Percentiles rank a stretch among this genome's conserved stretches.
phyloP scores from a whole-genome alignment of 2,329 filamentous ascomycete species.

The Phaeoacremonium minimum region DNA sequence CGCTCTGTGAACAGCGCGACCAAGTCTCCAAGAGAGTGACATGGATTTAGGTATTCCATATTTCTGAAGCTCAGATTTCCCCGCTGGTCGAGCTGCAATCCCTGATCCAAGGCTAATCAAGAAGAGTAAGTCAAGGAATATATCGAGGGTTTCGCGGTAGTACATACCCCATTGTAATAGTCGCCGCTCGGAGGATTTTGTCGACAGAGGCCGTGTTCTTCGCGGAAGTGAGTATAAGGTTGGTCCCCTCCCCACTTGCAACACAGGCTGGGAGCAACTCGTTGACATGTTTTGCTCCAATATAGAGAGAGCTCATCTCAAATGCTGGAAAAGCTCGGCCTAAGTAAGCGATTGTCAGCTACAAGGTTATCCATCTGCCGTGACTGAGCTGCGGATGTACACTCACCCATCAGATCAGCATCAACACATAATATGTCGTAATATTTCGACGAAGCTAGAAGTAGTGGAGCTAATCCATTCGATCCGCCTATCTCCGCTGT shows the following conservation, averaged over 20 bases:
- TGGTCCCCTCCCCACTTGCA: neutral
- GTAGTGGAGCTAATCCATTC: conserved; percentile 41
- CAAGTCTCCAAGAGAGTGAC: neutral
- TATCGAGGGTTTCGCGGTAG: neutral
- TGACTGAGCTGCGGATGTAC: conserved; percentile 38
- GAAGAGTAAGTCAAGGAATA: neutral
- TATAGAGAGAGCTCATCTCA: neutral
- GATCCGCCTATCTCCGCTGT: conserved; percentile 45
- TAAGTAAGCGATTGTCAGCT: conserved; percentile 30
- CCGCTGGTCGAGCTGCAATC: neutral
- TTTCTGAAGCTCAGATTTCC: neutral
- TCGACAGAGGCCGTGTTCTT: neutral
- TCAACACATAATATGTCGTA: conserved; percentile 30
- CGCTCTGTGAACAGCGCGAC: neutral
- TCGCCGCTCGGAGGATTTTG: neutral
- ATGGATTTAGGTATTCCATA: neutral
- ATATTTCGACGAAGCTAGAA: conserved; percentile 26
- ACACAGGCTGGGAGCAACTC: neutral
- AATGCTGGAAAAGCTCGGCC: conserved; percentile 34
- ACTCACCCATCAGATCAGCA: conserved; percentile 20
- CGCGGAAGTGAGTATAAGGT: neutral
- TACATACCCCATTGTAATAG: neutral
- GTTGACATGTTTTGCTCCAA: neutral
- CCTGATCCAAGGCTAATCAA: neutral
- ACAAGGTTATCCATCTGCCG: conserved; percentile 38